Conservation (phyloP, 73 alveolate genomes). For the Paramecium sonneborni region DNA sequence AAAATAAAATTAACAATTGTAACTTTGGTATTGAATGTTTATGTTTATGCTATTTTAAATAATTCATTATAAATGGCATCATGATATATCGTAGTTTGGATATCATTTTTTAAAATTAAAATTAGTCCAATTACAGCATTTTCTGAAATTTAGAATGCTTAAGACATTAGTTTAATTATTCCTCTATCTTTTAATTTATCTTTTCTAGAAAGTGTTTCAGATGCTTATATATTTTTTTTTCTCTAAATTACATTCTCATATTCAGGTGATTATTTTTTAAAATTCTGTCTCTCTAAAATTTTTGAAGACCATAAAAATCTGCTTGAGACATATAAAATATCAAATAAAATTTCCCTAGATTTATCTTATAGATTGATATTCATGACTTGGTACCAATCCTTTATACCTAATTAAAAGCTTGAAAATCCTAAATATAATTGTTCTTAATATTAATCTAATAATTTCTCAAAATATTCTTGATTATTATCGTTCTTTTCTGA, state of each 20-base stretch:
- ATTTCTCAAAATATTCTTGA: neutral
- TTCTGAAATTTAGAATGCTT: neutral
- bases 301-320: constrained; percentile 40
- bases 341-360: neutral
- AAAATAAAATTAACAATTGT: neutral
- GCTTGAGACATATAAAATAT: neutral
- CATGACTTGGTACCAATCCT: constrained; percentile 2
- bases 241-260: neutral
- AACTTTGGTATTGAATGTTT: neutral
- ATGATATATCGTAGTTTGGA: neutral
- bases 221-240: neutral
- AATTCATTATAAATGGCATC: constrained; percentile 15
- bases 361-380: neutral
- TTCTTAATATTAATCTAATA: neutral
- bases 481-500: neutral
- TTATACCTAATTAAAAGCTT: neutral
- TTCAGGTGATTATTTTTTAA: neutral
- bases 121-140: neutral
- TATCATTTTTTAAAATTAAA: neutral
- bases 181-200: constrained; percentile 36
- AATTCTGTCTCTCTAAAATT: neutral
- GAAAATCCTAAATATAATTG: neutral
- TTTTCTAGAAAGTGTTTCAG: neutral
- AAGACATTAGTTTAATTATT: neutral
- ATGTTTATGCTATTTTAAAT: neutral